Base-by-base conservation (phyloP, 805 yeast genomes). In the Yarrowia divulgata region DNA sequence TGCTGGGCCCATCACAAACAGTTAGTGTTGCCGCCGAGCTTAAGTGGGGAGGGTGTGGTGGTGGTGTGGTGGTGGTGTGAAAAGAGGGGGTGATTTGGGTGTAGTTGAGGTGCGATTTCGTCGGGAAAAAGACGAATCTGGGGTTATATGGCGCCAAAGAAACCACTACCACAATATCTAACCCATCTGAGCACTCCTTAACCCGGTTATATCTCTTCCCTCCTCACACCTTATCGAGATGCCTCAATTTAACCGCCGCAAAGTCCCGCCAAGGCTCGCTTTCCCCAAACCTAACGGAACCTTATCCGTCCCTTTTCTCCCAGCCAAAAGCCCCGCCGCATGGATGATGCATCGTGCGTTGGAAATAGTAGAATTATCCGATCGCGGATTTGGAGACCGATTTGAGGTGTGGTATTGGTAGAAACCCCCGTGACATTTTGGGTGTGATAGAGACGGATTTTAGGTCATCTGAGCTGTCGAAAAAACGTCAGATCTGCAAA, bases 21-120 rank as follows among this genome's bases (percentile, higher is more conserved):
- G 66, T 45, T 60, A 60, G 42, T 19, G 50, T 60, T 60, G 66
- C 66, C 66, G 66, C 66, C 66, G 52, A 60, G 66, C 52, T 43
- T 45, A 60, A 18, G 52, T 18, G 66, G 52, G 52, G 52, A 14
- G 29, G 0, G 49, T n/a, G n/a, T n/a, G n/a, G n/a, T n/a, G n/a
- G n/a, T n/a, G n/a, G n/a, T n/a, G n/a, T n/a, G n/a, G n/a, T n/a
- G n/a, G n/a, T 1, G 50, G 29, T 2, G 49, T 8, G 19, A 14
- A 7, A 40, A 13, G 35, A n/a, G 6, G 35, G 9, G 45, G n/a
- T 6, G 9, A 8, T 43, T n/a, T 19, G 49, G 49, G 16, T 29
- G 19, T 4, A 19, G n/a, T 42, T 42, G 8, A 5, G 23, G 23
- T 2, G 4, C 19, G 46, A 43, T 43, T 43, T n/a, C 1, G 23